Evolutionary conservation across 192 early-diverging fungal genomes (phyloP).

Genomic region (Backusella mclennaniae): DNA sequence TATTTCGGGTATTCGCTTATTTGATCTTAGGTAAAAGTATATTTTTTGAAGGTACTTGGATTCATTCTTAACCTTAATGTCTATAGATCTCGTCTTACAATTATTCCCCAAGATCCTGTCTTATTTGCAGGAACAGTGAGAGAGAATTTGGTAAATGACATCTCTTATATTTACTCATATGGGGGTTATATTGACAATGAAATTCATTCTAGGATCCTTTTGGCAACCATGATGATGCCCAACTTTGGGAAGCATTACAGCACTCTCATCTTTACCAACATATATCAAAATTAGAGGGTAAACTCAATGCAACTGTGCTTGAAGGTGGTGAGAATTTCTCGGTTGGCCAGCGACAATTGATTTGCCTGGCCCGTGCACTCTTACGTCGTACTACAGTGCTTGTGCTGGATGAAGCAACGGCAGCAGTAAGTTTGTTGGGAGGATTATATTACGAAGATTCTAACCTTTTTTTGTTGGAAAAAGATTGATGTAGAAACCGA

Average conservation of each 20-base stretch:
- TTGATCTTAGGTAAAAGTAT: conserved; percentile 54
- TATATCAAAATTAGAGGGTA: conserved; percentile 54
- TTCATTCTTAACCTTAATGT: not conserved
- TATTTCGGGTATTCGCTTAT: conserved; percentile 40
- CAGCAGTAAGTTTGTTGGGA: conserved; percentile 40
- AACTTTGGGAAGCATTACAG: conserved; percentile 69
- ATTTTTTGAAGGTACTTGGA: conserved; percentile 6
- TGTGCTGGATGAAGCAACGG: conserved; percentile 85
- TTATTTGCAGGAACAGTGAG: conserved; percentile 31
- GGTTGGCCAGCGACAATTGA: conserved; percentile 64
- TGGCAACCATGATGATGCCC: conserved; percentile 40
- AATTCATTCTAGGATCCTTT: conserved; percentile 42
- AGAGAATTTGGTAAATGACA: conserved; percentile 51
- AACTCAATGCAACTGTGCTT: conserved; percentile 63
- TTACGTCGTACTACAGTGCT: conserved; percentile 69
- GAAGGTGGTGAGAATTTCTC: conserved; percentile 82
- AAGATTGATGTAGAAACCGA: conserved; percentile 53
- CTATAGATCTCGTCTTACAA: not conserved
- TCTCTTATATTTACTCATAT: not conserved
- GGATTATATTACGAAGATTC: conserved; percentile 19
- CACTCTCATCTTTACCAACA: conserved; percentile 62
- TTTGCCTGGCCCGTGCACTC: conserved; percentile 61
- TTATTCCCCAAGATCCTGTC: not conserved
- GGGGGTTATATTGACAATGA: no score
- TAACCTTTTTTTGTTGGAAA: conserved; percentile 2